Evolutionary conservation across 345 rosid genomes (phyloP).

Genomic region (Eucalyptus marginata): DNA sequence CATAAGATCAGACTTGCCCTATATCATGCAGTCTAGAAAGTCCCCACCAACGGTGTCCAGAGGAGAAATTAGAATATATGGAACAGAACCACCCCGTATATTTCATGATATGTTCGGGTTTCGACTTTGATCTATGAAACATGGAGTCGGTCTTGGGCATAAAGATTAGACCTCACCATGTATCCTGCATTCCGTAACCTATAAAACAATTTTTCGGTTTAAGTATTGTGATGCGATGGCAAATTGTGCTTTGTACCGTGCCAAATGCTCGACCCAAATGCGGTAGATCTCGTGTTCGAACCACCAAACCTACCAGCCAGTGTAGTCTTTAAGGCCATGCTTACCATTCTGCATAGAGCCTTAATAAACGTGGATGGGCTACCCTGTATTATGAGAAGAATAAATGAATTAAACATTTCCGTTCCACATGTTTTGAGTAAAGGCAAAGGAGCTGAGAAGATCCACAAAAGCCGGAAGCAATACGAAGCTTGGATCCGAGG

Average conservation of each 20-base stretch:
- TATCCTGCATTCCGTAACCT: neutral
- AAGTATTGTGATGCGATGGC: neutral
- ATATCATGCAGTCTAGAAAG: neutral
- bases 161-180: neutral
- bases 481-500: neutral
- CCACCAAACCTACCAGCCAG: neutral
- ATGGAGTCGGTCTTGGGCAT: neutral
- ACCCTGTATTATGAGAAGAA: neutral
- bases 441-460: neutral
- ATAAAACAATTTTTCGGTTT: neutral
- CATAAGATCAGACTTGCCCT: neutral
- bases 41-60: neutral
- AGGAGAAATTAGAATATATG: neutral
- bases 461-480: neutral
- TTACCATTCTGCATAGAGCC: neutral
- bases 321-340: neutral
- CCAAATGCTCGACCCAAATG: neutral
- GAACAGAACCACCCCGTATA: neutral
- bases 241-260: neutral
- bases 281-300: neutral
- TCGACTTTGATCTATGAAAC: neutral
- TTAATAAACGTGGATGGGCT: neutral
- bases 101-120: neutral
- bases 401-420: neutral
- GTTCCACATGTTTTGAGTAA: neutral